Conservation (phyloP, 2,329 filamentous ascomycete genomes). For the Colletotrichum siamense region DNA sequence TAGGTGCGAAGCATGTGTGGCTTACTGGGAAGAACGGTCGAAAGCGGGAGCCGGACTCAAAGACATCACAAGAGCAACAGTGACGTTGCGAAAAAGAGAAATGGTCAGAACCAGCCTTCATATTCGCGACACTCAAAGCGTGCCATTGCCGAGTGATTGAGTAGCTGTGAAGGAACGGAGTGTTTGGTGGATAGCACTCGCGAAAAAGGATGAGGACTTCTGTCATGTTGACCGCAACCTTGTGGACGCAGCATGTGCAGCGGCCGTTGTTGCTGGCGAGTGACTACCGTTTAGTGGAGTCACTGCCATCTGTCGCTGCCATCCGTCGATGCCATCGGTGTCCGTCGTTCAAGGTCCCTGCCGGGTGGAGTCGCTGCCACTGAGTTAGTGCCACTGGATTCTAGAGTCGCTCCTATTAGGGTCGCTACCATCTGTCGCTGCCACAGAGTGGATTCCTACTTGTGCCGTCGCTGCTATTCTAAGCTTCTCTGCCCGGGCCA, state of each 20-base stretch:
- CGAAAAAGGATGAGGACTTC: background rate
- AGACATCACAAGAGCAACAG: background rate
- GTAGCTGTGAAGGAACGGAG: background rate
- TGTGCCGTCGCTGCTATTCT: background rate
- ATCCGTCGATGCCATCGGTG: background rate
- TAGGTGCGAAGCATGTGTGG: background rate
- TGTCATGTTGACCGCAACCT: background rate
- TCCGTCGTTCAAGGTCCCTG: too few species aligned
- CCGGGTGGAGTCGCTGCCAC: background rate
- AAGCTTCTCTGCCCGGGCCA: background rate
- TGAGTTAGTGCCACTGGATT: too few species aligned
- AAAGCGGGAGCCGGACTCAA: background rate
- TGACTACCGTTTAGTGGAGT: background rate
- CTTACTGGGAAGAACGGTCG: background rate
- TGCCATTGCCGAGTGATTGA: background rate
- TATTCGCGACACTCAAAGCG: background rate
- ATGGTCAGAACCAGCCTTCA: background rate
- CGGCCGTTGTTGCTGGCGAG: background rate
- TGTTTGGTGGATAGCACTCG: background rate
- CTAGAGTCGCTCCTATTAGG: too few species aligned
- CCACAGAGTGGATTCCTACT: background rate
- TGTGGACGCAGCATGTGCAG: background rate
- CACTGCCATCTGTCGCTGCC: background rate
- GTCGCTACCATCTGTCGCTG: background rate
- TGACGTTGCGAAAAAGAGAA: background rate